Evolutionary conservation across 2,329 filamentous ascomycete genomes (phyloP), one percentile per base, ranked within the genome.

Genomic region (Aspergillus unguis): DNA sequence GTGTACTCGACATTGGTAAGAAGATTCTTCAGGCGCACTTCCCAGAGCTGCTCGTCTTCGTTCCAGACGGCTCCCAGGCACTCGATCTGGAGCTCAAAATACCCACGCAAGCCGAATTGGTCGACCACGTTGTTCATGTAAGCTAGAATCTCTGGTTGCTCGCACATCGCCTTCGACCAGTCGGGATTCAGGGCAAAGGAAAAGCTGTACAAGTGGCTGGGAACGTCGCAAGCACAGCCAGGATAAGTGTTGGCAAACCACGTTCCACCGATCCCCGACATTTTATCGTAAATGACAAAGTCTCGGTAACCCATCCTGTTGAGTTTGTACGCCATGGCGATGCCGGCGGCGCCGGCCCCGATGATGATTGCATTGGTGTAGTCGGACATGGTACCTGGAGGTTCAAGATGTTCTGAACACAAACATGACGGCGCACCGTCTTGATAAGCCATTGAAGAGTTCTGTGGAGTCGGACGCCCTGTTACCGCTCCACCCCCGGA

Each of bases 91-190:
- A 58, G 56, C 2, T 52, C 41, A 53, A 58, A 55, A 31, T 58
- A 53, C 11, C 52, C 45, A 27, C 55, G 55, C 10, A 58, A 50
- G 31, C 53, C 40, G 23, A 53, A 58, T 35, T 51, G 53, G 36
- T 58, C 55, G 6, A 56, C 53, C 4, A 53, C 56, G 4, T 32
- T 23, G 32, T 58, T 53, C 49, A 58, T 58, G 35, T 58, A 29
- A 35, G 11, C n/a, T 17, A 33, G 2, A 17, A 17, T 17, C 17
- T 17, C 17, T 17, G 17, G 17, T 17, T 17, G 17, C 17, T 17
- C 17, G 17, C 17, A 17, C 17, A 17, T 17, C 17, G 17, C 17
- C 9, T 36, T 10, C 2, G 51, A 54, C 52, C 55, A 54, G 36
- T 51, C 41, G 2, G 40, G n/a, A 6, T 57, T 54, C 23, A 48